Base-by-base conservation (phyloP, 495 filamentous ascomycete species). In the Neurospora intermedia region DNA sequence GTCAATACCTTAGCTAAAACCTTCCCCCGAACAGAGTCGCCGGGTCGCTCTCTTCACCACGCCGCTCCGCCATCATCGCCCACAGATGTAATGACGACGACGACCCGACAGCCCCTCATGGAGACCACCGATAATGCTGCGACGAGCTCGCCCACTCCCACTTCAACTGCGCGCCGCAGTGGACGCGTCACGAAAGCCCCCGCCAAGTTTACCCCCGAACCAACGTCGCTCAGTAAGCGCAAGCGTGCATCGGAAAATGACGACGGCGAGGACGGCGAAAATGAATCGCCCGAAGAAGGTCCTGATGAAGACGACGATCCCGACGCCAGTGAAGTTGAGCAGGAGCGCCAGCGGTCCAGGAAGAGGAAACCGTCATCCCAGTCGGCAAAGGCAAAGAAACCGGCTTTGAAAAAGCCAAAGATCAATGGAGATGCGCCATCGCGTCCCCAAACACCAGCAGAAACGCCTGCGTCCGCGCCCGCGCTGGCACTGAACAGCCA, bases 101-200 rank as follows among this genome's bases (percentile, higher is more conserved):
- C 78, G 48, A 69, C 59, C 74, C 78, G 80, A 78, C 77, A 74
- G 66, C 79, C 80, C 69, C 80, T 81, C 76, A 82, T 82, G 80
- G 88, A 91, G 77, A 84, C 86, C 71, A 86, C 87, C 76, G 86
- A 89, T 70, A 87, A 84, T 77, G 85, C 85, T 76, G 85, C 88
- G 75, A 85, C 88, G 80, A 85, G 81, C 74, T 85, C 86, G 42
- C 83, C 84, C 75, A 80, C 80, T 70, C 82, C 82, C 71, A 83
- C 81, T 69, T 81, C 84, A 46, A 86, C 83, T 78, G 80, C 81
- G 76, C 89, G 94, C 80, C 92, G 92, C 78, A 97, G 94, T 69
- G 92, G 92, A 84, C 92, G 94, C 83, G 89, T 90, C 82, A 88
- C 89, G 74, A 92, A 90, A 75, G 89, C 88, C 74, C 93, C 93